Evolutionary conservation across 2,329 filamentous ascomycete genomes (phyloP).

Genomic region (Biscogniauxia marginata): DNA sequence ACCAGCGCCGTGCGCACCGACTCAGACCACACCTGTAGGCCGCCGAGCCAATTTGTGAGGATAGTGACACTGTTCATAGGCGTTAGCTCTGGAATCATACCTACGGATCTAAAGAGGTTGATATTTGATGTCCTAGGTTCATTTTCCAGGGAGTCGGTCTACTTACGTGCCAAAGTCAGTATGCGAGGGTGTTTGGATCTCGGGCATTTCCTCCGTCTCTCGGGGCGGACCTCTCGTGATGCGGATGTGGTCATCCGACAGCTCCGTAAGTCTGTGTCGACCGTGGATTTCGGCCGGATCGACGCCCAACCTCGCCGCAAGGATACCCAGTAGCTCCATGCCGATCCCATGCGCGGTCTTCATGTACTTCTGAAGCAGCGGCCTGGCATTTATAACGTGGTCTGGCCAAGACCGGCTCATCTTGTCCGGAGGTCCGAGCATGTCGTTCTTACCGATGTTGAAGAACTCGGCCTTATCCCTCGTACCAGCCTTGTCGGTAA

Average conservation of each 20-base stretch:
- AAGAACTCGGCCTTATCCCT: conserved; percentile 36
- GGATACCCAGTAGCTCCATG: conserved; percentile 26
- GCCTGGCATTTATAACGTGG: conserved; percentile 19
- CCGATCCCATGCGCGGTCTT: conserved; percentile 29
- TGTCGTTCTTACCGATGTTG: conserved; percentile 34
- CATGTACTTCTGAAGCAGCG: conserved; percentile 29
- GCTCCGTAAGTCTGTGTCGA: conserved; percentile 30
- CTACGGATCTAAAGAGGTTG: no score
- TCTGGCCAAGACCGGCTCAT: conserved; percentile 30
- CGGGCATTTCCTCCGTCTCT: conserved; percentile 30
- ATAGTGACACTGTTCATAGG: conserved; percentile 32
- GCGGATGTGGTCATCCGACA: conserved; percentile 33
- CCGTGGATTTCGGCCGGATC: conserved; percentile 23
- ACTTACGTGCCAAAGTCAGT: conserved; percentile 39
- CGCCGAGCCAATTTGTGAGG: conserved; percentile 40
- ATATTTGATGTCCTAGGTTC: no score
- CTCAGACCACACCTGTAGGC: conserved; percentile 37
- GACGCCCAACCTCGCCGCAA: conserved; percentile 30
- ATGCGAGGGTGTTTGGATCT: conserved; percentile 34
- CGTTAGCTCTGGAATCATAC: background rate
- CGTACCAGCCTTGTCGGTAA: conserved; percentile 27
- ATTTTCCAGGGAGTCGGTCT: no score
- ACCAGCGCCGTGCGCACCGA: conserved; percentile 28
- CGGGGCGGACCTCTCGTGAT: conserved; percentile 32
- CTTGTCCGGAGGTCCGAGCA: conserved; percentile 24